phyloP scores from a whole-genome alignment of 768 basidiomycete genomes.

The Macrolepiota dolichaula region DNA sequence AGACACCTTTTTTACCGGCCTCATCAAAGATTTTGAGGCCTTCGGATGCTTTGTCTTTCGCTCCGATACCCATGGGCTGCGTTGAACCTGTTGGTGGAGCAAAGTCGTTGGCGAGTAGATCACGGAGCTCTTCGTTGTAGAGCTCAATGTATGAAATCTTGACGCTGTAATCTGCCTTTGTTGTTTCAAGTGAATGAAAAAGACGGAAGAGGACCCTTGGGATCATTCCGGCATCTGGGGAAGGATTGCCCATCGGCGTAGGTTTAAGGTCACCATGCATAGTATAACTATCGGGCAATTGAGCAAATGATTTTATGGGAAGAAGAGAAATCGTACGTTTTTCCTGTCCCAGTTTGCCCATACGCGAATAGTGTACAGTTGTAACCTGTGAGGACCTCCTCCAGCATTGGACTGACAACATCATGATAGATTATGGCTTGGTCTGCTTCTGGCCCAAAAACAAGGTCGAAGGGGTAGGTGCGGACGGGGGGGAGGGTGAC shows the following conservation, averaged over 20 bases:
- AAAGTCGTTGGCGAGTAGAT: constrained; percentile 83
- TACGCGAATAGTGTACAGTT: constrained; percentile 98
- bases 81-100: constrained; percentile 58
- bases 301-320: constrained; percentile 1
- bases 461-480: constrained; percentile 92
- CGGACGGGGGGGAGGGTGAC: constrained; percentile 71
- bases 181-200: constrained; percentile 82
- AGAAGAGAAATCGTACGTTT: constrained; percentile 68
- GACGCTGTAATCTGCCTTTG: constrained; percentile 81
- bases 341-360: constrained; percentile 97
- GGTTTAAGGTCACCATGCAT: constrained; percentile 94
- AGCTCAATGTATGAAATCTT: constrained; percentile 93
- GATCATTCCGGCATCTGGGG: constrained; percentile 90
- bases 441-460: constrained; percentile 96
- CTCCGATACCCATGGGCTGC: constrained; percentile 78
- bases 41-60: constrained; percentile 48
- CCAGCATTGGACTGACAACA: constrained; percentile 89
- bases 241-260: constrained; percentile 85
- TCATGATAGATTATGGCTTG: constrained; percentile 93
- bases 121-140: constrained; percentile 97
- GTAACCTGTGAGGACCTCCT: constrained; percentile 93
- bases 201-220: constrained; percentile 90
- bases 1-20: constrained; percentile 68
- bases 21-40: constrained; percentile 94
- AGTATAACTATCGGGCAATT: constrained; percentile 57